phyloP scores from a whole-genome alignment of 441 rosid genomes.

The Aleurites moluccanus region DNA sequence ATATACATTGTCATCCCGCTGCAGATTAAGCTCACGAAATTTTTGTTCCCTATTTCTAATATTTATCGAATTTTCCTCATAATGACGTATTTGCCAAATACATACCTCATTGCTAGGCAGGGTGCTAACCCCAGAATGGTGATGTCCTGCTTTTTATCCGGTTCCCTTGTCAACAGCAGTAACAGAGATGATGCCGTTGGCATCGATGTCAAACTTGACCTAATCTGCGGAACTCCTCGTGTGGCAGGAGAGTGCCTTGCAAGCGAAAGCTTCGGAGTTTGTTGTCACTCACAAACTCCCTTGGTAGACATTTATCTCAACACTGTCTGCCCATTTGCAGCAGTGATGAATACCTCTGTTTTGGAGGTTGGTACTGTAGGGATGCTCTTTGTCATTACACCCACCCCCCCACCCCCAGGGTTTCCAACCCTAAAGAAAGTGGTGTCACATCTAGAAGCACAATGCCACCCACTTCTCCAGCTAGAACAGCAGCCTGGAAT shows the following conservation, averaged over 20 bases:
- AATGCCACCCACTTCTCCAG: slow-evolving; percentile 92
- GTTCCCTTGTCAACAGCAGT: slow-evolving; percentile 86
- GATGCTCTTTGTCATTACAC: slow-evolving; percentile 90
- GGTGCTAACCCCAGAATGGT: slow-evolving; percentile 95
- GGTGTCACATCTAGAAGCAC: slow-evolving; percentile 91
- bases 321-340: slow-evolving; percentile 98
- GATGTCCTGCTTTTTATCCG: slow-evolving; percentile 93
- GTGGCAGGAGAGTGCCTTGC: slow-evolving; percentile 92
- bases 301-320: slow-evolving; percentile 89
- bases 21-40: neutral
- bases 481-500: slow-evolving; percentile 78
- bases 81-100: neutral
- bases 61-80: neutral
- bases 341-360: slow-evolving; percentile 91
- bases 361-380: slow-evolving; percentile 90
- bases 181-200: slow-evolving; percentile 89
- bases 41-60: too few relatives aligned
- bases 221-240: slow-evolving; percentile 91
- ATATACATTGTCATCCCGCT: neutral
- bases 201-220: slow-evolving; percentile 92
- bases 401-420: too few relatives aligned
- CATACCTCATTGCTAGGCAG: slow-evolving; percentile 82
- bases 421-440: slow-evolving; percentile 81
- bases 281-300: slow-evolving; percentile 96
- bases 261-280: slow-evolving; percentile 90